Base-by-base conservation (phyloP, 306 rosid species). In the Chamaecrista fasciculata region DNA sequence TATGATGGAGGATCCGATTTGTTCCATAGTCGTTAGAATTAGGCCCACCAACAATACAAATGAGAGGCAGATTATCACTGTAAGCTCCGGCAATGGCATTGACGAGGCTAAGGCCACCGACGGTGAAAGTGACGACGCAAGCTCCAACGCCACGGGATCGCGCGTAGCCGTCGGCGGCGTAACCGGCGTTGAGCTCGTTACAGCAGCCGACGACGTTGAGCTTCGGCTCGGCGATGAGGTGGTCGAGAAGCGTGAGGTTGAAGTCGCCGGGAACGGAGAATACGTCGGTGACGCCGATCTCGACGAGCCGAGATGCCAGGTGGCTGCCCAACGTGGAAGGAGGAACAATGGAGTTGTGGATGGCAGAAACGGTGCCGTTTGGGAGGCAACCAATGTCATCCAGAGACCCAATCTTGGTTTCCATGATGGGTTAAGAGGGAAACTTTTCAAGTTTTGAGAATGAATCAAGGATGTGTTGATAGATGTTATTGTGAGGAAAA, bases 141-240 rank as follows among this genome's bases (percentile, higher is more conserved):
- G 86, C 91, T 11, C 87, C 87, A 0, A 86, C 91, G 16, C 91
- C 91, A 0, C 82, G 76, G 1, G 76, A 18, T 0, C 89, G 79
- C 2, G 89, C 86, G 24, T 86, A 86, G 0, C 91, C 91, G 3
- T 86, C 89, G 5, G 91, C 91, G 5, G 91, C 91, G 36, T 86
- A 86, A 0, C 91, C 89, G 0, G 89, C 91, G 48, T 86, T 83
- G 39, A 86, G 89, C 68, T 86, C 91, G 67, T 86, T 86, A 33
- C 89, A 86, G 69, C 89, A 86, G 0, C 91, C 89, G 0, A 84
- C 0, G 10, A 76, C 68, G 3, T 36, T 83, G 2, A 86, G 80
- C 8, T 66, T 48, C 0, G 86, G 85, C 58, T 86, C 88, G 0
- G 85, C 88, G 0, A 83, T 83, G 8, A 86, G 67, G 74, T 86